Conservation (phyloP, 805 yeast species). For the Candida gorgasii region DNA sequence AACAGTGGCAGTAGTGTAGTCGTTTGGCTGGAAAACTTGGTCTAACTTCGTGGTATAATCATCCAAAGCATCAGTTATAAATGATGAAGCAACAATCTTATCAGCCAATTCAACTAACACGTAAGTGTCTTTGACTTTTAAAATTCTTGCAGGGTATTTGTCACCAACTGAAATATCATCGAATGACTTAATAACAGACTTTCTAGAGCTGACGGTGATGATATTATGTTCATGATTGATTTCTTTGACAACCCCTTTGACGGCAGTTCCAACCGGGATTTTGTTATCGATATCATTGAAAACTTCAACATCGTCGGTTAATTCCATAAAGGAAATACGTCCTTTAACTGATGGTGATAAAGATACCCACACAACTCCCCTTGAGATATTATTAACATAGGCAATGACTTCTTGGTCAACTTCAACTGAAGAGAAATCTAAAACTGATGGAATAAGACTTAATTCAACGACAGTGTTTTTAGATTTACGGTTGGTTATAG, state of each 20-base stretch:
- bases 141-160: constrained; percentile 60
- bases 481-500: constrained; percentile 56
- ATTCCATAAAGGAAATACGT: constrained; percentile 62
- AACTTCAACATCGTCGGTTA: constrained; percentile 53
- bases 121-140: constrained; percentile 57
- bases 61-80: constrained; percentile 74
- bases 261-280: constrained; percentile 72
- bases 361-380: constrained; percentile 66
- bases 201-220: constrained; percentile 53
- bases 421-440: constrained; percentile 43
- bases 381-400: constrained; percentile 63
- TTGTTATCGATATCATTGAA: constrained; percentile 52
- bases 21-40: constrained; percentile 50
- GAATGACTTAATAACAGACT: constrained; percentile 38
- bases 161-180: constrained; percentile 56
- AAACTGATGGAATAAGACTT: constrained; percentile 48
- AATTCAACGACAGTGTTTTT: constrained; percentile 65
- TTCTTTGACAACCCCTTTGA: constrained; percentile 55
- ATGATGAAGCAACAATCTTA: constrained; percentile 61
- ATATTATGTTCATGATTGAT: constrained; percentile 55
- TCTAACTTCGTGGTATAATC: constrained; percentile 59
- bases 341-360: constrained; percentile 71
- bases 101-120: constrained; percentile 72
- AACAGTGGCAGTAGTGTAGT: constrained; percentile 59
- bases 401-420: constrained; percentile 56